phyloP scores from a whole-genome alignment of 345 rosid species.

The Brassica rapa region DNA sequence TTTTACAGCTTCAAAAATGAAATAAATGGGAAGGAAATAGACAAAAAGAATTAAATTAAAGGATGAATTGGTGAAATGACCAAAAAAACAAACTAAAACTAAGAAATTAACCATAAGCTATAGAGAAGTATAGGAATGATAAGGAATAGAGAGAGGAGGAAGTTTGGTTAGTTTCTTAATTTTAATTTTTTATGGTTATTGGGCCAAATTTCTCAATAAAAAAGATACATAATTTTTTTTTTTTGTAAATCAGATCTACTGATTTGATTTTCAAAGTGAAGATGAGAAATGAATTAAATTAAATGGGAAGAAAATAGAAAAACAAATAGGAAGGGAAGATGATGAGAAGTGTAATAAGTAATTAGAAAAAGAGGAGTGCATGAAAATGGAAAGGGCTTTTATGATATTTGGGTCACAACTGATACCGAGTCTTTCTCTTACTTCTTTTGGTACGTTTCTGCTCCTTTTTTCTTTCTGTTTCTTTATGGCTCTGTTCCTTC shows the following conservation, averaged over 20 bases:
- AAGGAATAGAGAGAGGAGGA: too few species aligned
- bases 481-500: slow-evolving; percentile 20
- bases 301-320: background rate
- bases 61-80: too few species aligned
- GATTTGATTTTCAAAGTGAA: too few species aligned
- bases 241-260: too few species aligned
- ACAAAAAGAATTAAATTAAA: background rate
- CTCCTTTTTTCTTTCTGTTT: slow-evolving; percentile 23
- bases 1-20: background rate
- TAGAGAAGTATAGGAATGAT: too few species aligned
- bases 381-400: slow-evolving; percentile 42
- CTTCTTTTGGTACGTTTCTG: slow-evolving; percentile 39
- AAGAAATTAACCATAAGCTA: too few species aligned
- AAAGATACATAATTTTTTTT: too few species aligned
- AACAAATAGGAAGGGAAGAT: background rate
- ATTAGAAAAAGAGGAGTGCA: slow-evolving; percentile 22
- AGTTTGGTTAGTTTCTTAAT: too few species aligned
- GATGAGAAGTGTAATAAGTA: background rate
- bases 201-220: too few species aligned
- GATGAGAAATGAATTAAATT: background rate
- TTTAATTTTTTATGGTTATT: too few species aligned
- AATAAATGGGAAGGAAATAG: background rate
- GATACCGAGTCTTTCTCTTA: slow-evolving; percentile 28
- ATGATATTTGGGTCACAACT: slow-evolving; percentile 30
- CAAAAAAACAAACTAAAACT: too few species aligned